A percentile compares a stretch with the other conserved stretches of the same genome.
phyloP scores from a whole-genome alignment of 2,329 filamentous ascomycete species.

The Stagonosporopsis cucurbitacearum region DNA sequence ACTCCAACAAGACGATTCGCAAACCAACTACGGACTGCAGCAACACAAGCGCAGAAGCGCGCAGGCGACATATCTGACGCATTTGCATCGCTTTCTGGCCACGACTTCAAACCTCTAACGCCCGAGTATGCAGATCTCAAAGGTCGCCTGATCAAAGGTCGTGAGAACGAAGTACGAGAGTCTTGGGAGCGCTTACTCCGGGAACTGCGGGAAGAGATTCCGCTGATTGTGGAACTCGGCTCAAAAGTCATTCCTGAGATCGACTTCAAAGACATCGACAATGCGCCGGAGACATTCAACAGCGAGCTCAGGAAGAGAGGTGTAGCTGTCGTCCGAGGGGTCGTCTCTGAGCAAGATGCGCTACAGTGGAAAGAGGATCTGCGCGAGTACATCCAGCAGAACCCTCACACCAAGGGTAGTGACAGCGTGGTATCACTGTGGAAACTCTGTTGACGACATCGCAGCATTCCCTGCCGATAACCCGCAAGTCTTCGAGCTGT shows the following conservation, averaged over 20 bases:
- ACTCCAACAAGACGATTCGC: constrained; percentile 27
- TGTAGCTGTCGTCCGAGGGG: constrained; percentile 56
- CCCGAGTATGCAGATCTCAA: constrained; percentile 57
- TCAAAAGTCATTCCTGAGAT: constrained; percentile 56
- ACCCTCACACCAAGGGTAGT: constrained; percentile 53
- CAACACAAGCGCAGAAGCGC: constrained; percentile 50
- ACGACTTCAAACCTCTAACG: constrained; percentile 53
- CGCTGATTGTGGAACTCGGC: constrained; percentile 51
- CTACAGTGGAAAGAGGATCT: constrained; percentile 54
- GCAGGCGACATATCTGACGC: constrained; percentile 60
- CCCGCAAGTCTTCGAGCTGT: constrained; percentile 59
- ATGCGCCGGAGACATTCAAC: constrained; percentile 62
- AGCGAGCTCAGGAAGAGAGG: constrained; percentile 64
- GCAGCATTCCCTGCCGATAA: constrained; percentile 56
- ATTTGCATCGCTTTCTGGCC: constrained; percentile 57
- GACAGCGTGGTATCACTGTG: too few relatives aligned
- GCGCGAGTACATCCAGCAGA: constrained; percentile 53
- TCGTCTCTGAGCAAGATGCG: constrained; percentile 53
- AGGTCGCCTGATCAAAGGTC: constrained; percentile 51
- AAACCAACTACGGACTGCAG: constrained; percentile 35
- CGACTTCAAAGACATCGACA: constrained; percentile 54
- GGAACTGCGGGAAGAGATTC: constrained; percentile 54
- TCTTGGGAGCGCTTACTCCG: constrained; percentile 57
- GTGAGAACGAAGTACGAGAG: constrained; percentile 56
- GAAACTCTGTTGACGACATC: constrained; percentile 11